phyloP scores from a whole-genome alignment of 2,329 filamentous ascomycete genomes.

The Pezicula rhizophila region DNA sequence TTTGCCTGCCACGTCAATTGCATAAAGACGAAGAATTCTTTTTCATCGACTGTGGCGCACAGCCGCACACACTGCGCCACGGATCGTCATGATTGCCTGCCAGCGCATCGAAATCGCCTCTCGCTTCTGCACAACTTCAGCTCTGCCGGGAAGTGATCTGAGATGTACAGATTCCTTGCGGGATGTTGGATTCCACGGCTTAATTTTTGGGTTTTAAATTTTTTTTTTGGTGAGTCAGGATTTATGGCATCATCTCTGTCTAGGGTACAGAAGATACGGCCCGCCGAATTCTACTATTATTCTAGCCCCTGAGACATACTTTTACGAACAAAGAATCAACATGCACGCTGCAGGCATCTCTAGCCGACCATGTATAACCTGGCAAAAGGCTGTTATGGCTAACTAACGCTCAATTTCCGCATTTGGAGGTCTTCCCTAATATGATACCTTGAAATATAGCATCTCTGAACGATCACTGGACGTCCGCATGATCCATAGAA shows the following conservation, averaged over 20 bases:
- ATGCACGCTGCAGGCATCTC: conserved; percentile 1
- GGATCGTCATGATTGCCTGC: conserved; percentile 13
- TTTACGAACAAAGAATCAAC: conserved; percentile 5
- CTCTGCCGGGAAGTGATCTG: conserved; percentile 19
- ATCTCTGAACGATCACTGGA: background rate
- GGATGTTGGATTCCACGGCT: background rate
- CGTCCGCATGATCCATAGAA: background rate
- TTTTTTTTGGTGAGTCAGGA: background rate
- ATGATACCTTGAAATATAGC: background rate
- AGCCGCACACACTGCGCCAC: conserved; percentile 19
- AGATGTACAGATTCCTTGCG: background rate
- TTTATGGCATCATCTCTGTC: background rate
- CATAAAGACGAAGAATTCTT: background rate
- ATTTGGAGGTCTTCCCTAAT: background rate
- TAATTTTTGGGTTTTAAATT: too few relatives aligned
- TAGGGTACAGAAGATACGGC: too few relatives aligned
- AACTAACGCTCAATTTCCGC: conserved; percentile 4
- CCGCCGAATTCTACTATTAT: too few relatives aligned
- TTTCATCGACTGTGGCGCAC: conserved; percentile 9
- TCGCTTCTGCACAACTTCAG: conserved; percentile 22
- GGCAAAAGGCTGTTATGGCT: conserved; percentile 2
- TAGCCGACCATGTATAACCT: conserved; percentile 4
- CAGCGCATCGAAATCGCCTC: conserved; percentile 18
- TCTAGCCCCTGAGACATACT: too few relatives aligned
- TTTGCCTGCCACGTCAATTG: conserved; percentile 17